A percentile compares a stretch with the other conserved stretches of the same genome.
These are phyloP conservation scores for Picochlorum costavermella DNA, from an alignment of 139 green algal species.

Conservation along the genomic window DNA sequence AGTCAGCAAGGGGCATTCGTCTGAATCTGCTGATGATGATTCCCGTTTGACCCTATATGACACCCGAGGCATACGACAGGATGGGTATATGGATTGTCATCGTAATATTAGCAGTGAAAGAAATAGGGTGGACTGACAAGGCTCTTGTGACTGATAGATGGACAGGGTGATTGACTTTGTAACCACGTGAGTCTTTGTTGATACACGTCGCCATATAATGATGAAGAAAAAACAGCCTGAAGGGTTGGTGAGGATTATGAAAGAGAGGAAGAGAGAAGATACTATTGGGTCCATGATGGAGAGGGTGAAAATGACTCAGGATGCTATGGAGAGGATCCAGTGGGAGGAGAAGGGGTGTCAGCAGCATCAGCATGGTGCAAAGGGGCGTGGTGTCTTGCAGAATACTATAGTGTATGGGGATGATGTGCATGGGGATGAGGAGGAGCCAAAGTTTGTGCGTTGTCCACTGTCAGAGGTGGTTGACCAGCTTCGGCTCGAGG, in stretches of 20 bases:
- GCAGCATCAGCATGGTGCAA: background rate
- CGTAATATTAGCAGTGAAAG: too few species aligned
- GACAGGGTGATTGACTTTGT: too few species aligned
- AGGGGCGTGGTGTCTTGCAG: background rate
- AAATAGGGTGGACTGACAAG: too few species aligned
- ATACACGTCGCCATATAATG: background rate
- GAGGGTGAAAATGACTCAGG: background rate
- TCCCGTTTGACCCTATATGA: too few species aligned
- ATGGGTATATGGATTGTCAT: too few species aligned
- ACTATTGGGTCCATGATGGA: background rate
- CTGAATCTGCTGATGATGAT: too few species aligned
- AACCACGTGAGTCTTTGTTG: background rate
- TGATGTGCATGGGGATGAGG: background rate
- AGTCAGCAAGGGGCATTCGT: too few species aligned
- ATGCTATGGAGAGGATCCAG: background rate
- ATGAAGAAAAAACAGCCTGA: background rate
- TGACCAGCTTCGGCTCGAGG: background rate
- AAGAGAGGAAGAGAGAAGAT: background rate
- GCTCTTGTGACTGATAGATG: too few species aligned
- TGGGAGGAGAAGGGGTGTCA: background rate
- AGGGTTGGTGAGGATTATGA: background rate
- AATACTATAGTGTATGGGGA: background rate
- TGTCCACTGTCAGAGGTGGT: background rate
- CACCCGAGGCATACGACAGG: too few species aligned
- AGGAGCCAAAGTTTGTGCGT: background rate